Base-by-base conservation (phyloP, 805 yeast species). In the Metschnikowia kofuensis region DNA sequence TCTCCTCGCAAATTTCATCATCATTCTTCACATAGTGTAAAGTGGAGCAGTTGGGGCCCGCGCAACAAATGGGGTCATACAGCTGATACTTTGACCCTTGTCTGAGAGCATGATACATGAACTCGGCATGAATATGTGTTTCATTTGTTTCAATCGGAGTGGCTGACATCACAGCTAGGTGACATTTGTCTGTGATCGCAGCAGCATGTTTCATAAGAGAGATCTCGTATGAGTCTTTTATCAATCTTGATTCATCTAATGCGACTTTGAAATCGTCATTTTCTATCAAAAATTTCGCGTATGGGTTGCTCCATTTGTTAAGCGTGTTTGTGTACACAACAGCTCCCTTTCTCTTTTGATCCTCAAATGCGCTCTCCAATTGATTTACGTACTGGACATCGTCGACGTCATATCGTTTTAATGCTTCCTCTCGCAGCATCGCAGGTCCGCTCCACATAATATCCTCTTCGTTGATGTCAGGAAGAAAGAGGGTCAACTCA, bases 391-490 rank as follows among this genome's bases (percentile, higher is more conserved):
- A 87, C 49, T 79, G 65, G 41, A 91, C 95, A 38, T 81, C 85
- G 65, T 94, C 98, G 30, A 89, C 91, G 60, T 92, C 96, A 57
- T 69, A 92, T 52, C 74, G 76, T 16, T 71, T 63, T 42, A 66
- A 46, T 0, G 97, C 97, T 15, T 85, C 83, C 41, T 84, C 84
- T 3, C 76, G 54, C 36, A 80, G 70, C 45, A 89, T 54, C 6
- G 99, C 99, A 67, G 85, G 62, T 0, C 99, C 99, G 49, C 94
- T 84, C 99, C 99, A 92, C 89, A 94, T 86, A 38, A 92, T 86
- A 62, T 89, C 97, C 39, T 94, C 98, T 38, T 77, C 69, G 61
- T 90, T 96, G 36, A 92, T 75, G 45, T 86, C 79, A 0, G 98
- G 97, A 44, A 94, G 72, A 61, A 86, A 92, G 27, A 92, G 70